Evolutionary conservation across 2,329 filamentous ascomycete species (phyloP), one percentile per base, ranked within the genome.

Genomic region (Penicillium janthinellum): DNA sequence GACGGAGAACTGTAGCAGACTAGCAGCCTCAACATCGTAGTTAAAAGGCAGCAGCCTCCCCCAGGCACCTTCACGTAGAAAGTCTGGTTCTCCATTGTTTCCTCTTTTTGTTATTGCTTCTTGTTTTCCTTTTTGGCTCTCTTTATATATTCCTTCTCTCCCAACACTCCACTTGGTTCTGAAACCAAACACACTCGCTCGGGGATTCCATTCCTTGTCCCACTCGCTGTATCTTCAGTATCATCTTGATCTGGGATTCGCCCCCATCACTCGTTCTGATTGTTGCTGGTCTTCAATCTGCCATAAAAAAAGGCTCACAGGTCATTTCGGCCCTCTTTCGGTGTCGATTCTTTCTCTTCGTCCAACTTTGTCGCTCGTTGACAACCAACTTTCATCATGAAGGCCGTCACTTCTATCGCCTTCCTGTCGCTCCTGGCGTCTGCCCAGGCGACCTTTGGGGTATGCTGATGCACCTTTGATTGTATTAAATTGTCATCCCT

Each of bases 351-450:
- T 22, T 38, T 48, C 22, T 12, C 25, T 35, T 54, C 60, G 37
- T 57, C n/a, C 45, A 56, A 61, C 41, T 78, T 74, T 70, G 72
- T 71, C 69, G 68, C 61, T 73, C 70, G 55, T 68, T 68, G 50
- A 55, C 54, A 54, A 45, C 54, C 64, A 60, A 66, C 63, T 58
- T 71, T 66, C 67, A 68, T 53, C 55, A 72, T 74, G 71, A 73
- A 67, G 69, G 55, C 61, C 51, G 41, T 55, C 42, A 65, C 64
- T 54, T 61, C 69, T 38, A 51, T 70, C 53, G 63, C 67, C 17
- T 60, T 73, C 31, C 65, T 70, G 60, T 72, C 77, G 65, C 66
- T 85, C 63, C 68, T 84, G 63, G 75, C 80, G 55, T 75, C 81
- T 66, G 78, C 80, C 64, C 71, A 82, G 48, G 70, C 70, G 44